phyloP scores from a whole-genome alignment of 495 filamentous ascomycete species.

The Saxophila tyrrhenica region DNA sequence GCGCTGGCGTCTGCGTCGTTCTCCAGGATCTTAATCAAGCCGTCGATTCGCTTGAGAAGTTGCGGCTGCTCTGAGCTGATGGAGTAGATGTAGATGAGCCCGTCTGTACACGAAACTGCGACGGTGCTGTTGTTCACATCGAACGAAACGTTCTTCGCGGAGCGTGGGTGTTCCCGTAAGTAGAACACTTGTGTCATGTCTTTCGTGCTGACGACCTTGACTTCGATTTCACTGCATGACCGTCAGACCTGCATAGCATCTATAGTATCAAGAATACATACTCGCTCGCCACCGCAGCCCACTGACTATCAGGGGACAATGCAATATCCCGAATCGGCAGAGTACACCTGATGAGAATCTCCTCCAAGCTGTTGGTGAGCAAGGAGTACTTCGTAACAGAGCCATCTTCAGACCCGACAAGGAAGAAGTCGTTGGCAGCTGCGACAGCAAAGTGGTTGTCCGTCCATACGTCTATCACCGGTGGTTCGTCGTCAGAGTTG shows the following conservation, averaged over 20 bases:
- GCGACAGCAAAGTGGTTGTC: conserved; percentile 13
- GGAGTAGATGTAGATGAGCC: conserved; percentile 80
- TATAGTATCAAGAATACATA: conserved; percentile 35
- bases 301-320: conserved; percentile 69
- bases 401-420: conserved; percentile 84
- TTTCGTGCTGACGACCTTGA: conserved; percentile 72
- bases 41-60: conserved; percentile 71
- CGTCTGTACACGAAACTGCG: conserved; percentile 77
- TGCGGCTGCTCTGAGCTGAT: conserved; percentile 67
- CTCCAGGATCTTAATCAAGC: conserved; percentile 67
- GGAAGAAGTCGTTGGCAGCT: conserved; percentile 65
- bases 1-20: conserved; percentile 67
- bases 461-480: conserved; percentile 59
- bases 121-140: conserved; percentile 68
- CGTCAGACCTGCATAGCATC: neutral
- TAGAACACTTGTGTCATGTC: conserved; percentile 64
- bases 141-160: conserved; percentile 83
- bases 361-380: conserved; percentile 60
- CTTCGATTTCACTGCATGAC: conserved; percentile 58
- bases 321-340: conserved; percentile 78
- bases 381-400: conserved; percentile 81
- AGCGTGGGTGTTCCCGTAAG: conserved; percentile 68
- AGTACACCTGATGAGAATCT: conserved; percentile 67
- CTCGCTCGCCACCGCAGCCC: conserved; percentile 95
- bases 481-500: conserved; percentile 80